phyloP scores from a whole-genome alignment of 2,329 filamentous ascomycete genomes.

The Colletotrichum graminicola region DNA sequence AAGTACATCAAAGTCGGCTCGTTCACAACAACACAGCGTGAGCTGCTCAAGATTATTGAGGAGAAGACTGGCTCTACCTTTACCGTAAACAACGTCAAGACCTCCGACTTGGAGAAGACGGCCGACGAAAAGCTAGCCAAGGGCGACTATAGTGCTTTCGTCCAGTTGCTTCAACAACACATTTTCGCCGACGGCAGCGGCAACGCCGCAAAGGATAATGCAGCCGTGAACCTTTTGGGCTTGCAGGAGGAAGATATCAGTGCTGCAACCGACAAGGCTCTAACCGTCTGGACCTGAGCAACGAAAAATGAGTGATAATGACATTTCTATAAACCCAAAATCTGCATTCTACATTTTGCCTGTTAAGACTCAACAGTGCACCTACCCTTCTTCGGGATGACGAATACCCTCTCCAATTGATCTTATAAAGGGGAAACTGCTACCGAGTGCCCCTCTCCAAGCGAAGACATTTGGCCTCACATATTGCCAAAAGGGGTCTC shows the following conservation, averaged over 20 bases:
- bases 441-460: background rate
- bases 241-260: conserved; percentile 38
- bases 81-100: conserved; percentile 55
- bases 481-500: background rate
- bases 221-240: conserved; percentile 29
- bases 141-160: conserved; percentile 50
- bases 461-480: background rate
- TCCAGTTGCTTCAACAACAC: conserved; percentile 31
- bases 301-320: background rate
- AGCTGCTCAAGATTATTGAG: conserved; percentile 67
- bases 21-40: conserved; percentile 68
- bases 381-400: background rate
- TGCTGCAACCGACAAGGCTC: conserved; percentile 21
- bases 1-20: conserved; percentile 69
- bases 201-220: conserved; percentile 33
- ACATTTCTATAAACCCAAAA: background rate
- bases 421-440: background rate
- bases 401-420: background rate
- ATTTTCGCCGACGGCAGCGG: conserved; percentile 35
- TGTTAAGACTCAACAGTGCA: background rate
- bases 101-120: conserved; percentile 52
- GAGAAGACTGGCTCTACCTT: conserved; percentile 64
- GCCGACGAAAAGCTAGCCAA: conserved; percentile 57
- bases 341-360: background rate
- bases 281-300: conserved; percentile 2